Conservation (phyloP, 2,329 filamentous ascomycete species). For the Acrodontium crateriforme region DNA sequence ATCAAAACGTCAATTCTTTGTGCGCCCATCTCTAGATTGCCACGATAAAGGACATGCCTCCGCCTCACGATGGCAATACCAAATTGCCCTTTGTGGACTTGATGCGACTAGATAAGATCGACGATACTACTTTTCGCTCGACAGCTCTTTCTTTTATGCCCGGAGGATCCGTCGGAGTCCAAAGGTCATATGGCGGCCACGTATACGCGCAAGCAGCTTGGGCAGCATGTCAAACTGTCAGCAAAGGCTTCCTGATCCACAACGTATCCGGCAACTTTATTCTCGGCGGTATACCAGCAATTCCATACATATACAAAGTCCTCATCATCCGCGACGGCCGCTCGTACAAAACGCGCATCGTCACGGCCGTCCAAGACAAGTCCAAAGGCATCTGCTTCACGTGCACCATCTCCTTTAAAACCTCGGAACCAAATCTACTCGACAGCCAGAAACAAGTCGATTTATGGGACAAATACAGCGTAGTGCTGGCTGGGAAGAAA, state of each 20-base stretch:
- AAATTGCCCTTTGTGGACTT: constrained; percentile 28
- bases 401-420: constrained; percentile 40
- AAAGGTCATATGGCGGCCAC: constrained; percentile 40
- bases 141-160: constrained; percentile 30
- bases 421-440: constrained; percentile 22
- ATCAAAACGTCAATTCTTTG: no score
- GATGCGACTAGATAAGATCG: constrained; percentile 27
- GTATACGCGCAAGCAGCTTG: constrained; percentile 44
- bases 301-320: constrained; percentile 39
- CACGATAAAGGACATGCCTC: no score
- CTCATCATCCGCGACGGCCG: constrained; percentile 37
- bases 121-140: constrained; percentile 27
- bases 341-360: constrained; percentile 38
- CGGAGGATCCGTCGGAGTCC: constrained; percentile 18
- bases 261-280: constrained; percentile 41
- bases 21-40: no score
- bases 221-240: constrained; percentile 41
- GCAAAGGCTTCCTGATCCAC: constrained; percentile 38
- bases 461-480: constrained; percentile 22
- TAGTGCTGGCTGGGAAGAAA: constrained; percentile 22
- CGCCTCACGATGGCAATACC: no score
- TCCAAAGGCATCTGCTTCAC: constrained; percentile 37
- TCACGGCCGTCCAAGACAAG: constrained; percentile 37
- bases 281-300: constrained; percentile 30
- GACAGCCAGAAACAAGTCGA: constrained; percentile 24